phyloP scores from a whole-genome alignment of 1,284 basidiomycete genomes.

The Abortiporus biennis region DNA sequence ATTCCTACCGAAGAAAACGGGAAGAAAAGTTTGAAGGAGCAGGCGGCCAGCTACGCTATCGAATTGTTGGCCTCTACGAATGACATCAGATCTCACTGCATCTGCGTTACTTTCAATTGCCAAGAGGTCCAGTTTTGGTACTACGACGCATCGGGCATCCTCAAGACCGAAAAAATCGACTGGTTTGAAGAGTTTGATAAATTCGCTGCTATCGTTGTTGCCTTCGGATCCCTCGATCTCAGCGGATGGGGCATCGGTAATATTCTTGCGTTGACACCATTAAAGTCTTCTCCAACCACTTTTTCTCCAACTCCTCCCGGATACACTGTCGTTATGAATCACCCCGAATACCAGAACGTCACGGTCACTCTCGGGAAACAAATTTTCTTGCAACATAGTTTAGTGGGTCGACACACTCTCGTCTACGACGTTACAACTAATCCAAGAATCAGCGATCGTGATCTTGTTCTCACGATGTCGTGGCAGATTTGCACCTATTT shows the following conservation, averaged over 20 bases:
- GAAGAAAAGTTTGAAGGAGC: too few relatives aligned
- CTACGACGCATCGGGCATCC: slow-evolving; percentile 6
- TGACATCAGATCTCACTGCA: background rate
- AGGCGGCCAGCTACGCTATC: slow-evolving; percentile 1
- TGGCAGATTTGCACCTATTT: background rate
- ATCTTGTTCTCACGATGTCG: slow-evolving; percentile 5
- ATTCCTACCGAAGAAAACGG: too few relatives aligned
- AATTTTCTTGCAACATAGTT: slow-evolving; percentile 5
- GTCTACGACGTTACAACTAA: slow-evolving; percentile 4
- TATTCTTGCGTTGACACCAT: background rate
- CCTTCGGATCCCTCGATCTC: background rate
- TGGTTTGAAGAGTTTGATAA: slow-evolving; percentile 6
- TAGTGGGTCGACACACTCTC: background rate
- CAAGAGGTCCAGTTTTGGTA: slow-evolving; percentile 7
- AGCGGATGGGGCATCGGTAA: background rate
- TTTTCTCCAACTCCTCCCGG: background rate
- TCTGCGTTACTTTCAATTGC: too few relatives aligned
- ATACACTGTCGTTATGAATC: background rate
- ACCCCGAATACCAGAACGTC: background rate
- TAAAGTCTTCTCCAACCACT: background rate
- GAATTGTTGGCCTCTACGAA: background rate
- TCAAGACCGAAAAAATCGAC: background rate
- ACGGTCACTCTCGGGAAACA: background rate
- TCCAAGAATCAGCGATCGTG: background rate
- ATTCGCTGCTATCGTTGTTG: slow-evolving; percentile 6